A percentile compares a stretch with the other conserved stretches of the same genome.
Evolutionary conservation across 164 flowering plant genomes (phyloP).

Genomic region (Amborella trichopoda): DNA sequence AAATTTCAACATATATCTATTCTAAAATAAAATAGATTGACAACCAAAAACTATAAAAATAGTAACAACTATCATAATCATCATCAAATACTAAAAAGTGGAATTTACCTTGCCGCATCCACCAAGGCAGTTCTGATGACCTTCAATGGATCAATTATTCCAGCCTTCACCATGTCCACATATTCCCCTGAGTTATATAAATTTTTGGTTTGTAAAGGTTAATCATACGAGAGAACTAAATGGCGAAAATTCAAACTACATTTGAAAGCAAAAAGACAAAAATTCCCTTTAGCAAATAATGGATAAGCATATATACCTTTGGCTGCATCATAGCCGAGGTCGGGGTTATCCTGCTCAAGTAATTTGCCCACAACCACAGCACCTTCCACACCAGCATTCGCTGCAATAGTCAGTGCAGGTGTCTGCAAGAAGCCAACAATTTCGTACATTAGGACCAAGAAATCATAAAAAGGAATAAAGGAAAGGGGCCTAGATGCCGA

Average conservation of each 20-base stretch:
- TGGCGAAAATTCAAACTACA: too few relatives aligned
- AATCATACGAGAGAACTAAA: too few relatives aligned
- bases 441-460: neutral
- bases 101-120: constrained; percentile 87
- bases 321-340: constrained; percentile 97
- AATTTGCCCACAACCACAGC: constrained; percentile 96
- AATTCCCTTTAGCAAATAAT: too few relatives aligned
- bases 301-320: constrained; percentile 42
- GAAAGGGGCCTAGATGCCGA: too few relatives aligned
- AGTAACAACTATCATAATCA: neutral
- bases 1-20: too few relatives aligned
- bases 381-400: constrained; percentile 97
- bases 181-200: constrained; percentile 70
- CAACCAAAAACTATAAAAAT: neutral
- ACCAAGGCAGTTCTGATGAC: constrained; percentile 94
- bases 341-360: constrained; percentile 74
- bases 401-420: constrained; percentile 74
- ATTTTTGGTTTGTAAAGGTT: too few relatives aligned
- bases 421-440: constrained; percentile 30
- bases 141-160: constrained; percentile 91
- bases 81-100: neutral
- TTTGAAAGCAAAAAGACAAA: too few relatives aligned
- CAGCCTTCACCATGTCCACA: constrained; percentile 92
- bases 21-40: too few relatives aligned
- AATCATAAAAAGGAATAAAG: too few relatives aligned